Percentiles rank a stretch among this genome's conserved stretches.
Evolutionary conservation across 768 basidiomycete genomes (phyloP).

Genomic region (Mycena vulgaris): DNA sequence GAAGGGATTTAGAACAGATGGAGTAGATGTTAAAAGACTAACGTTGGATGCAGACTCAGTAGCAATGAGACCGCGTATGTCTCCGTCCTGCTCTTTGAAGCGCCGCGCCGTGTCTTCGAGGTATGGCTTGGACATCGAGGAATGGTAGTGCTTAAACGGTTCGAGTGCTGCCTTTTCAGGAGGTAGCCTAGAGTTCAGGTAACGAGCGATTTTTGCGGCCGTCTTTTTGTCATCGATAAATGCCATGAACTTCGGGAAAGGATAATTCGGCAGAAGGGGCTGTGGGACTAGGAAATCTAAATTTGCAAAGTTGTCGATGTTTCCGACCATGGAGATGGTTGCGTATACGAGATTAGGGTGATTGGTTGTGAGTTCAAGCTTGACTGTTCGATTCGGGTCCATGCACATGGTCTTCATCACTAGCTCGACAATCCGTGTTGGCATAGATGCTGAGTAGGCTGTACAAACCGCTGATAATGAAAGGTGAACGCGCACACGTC

Average conservation of each 20-base stretch:
- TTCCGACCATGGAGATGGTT: constrained; percentile 4
- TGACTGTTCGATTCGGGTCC: background rate
- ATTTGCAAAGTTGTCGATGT: constrained; percentile 1
- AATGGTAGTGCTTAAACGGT: constrained; percentile 7
- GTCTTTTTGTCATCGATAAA: constrained; percentile 17
- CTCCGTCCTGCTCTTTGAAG: background rate
- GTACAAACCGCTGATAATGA: background rate
- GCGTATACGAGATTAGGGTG: constrained; percentile 12
- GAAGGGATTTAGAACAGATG: too few relatives aligned
- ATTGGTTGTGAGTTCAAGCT: background rate
- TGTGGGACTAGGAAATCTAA: background rate
- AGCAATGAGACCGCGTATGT: too few relatives aligned
- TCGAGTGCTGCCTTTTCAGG: background rate
- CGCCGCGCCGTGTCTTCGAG: background rate
- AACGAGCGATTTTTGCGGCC: background rate
- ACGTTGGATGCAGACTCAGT: constrained; percentile 8
- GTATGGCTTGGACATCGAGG: constrained; percentile 9
- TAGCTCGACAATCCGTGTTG: background rate
- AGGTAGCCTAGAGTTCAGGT: background rate
- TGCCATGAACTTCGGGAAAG: background rate
- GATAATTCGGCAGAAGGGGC: background rate
- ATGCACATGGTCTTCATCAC: background rate
- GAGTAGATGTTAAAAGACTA: too few relatives aligned
- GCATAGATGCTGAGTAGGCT: constrained; percentile 12
- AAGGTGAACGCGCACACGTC: constrained; percentile 15